Conservation (phyloP, 306 rosid genomes). For the Erythrophleum fordii region DNA sequence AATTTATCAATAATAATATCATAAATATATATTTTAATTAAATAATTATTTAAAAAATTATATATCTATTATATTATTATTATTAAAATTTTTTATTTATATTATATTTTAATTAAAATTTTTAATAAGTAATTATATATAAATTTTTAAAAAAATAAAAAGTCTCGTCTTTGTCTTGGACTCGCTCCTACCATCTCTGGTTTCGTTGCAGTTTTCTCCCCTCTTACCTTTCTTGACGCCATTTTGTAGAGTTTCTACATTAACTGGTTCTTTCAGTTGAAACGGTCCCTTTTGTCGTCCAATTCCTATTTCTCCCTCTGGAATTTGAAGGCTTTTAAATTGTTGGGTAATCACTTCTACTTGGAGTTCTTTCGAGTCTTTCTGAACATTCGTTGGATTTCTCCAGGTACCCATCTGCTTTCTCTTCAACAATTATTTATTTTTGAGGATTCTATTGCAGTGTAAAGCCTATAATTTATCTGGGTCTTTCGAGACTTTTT, state of each 20-base stretch:
- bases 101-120: no score
- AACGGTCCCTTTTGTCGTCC: constrained; percentile 19
- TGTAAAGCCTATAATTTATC: constrained; percentile 9
- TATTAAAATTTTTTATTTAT: no score
- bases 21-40: no score
- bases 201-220: constrained; percentile 46
- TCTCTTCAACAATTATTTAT: constrained; percentile 30
- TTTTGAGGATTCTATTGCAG: constrained; percentile 29
- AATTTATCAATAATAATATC: no score
- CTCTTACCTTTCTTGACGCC: constrained; percentile 53
- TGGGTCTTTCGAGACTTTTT: constrained; percentile 39
- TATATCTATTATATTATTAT: no score
- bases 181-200: not conserved
- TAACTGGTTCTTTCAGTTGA: constrained; percentile 39
- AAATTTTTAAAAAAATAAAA: no score
- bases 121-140: no score
- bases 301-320: not conserved
- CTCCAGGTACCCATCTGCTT: constrained; percentile 55
- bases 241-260: constrained; percentile 36
- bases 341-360: constrained; percentile 8
- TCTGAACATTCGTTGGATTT: constrained; percentile 17
- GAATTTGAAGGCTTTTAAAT: not conserved
- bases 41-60: no score
- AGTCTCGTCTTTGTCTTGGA: not conserved
- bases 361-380: constrained; percentile 18